Evolutionary conservation across 2,329 filamentous ascomycete species (phyloP).

Genomic region (Trichophaea hybrida): DNA sequence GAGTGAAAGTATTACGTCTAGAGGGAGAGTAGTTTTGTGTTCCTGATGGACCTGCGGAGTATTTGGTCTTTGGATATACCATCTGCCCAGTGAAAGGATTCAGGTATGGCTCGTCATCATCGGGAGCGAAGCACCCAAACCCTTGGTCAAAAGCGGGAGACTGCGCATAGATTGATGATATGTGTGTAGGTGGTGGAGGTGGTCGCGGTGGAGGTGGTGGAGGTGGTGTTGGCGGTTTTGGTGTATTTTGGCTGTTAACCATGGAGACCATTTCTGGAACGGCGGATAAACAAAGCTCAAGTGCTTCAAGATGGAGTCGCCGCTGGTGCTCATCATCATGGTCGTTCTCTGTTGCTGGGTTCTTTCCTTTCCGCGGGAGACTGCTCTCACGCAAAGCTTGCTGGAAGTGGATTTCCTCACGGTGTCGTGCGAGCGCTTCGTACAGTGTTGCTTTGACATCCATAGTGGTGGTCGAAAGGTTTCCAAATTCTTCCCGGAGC

Average conservation of each 20-base stretch:
- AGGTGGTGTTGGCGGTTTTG: not conserved
- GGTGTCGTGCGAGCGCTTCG: not conserved
- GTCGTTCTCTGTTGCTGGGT: not conserved
- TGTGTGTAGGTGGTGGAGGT: not conserved
- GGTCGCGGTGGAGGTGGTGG: not conserved
- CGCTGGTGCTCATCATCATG: not conserved
- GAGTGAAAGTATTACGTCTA: too few relatives aligned
- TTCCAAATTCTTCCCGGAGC: not conserved
- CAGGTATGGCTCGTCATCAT: not conserved
- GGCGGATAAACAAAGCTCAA: not conserved
- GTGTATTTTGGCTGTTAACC: not conserved
- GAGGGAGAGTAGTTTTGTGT: not conserved
- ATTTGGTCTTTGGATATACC: not conserved
- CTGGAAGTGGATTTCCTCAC: not conserved
- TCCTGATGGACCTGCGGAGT: not conserved
- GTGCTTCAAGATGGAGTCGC: not conserved
- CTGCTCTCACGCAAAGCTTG: not conserved
- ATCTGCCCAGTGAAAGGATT: not conserved
- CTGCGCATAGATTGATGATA: too few relatives aligned
- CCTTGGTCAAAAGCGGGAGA: not conserved
- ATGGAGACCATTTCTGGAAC: not conserved
- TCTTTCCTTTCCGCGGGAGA: not conserved
- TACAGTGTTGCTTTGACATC: not conserved
- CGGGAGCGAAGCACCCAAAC: not conserved
- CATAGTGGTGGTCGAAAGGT: not conserved